phyloP scores from a whole-genome alignment of 306 rosid genomes.

The Castanospermum australe region DNA sequence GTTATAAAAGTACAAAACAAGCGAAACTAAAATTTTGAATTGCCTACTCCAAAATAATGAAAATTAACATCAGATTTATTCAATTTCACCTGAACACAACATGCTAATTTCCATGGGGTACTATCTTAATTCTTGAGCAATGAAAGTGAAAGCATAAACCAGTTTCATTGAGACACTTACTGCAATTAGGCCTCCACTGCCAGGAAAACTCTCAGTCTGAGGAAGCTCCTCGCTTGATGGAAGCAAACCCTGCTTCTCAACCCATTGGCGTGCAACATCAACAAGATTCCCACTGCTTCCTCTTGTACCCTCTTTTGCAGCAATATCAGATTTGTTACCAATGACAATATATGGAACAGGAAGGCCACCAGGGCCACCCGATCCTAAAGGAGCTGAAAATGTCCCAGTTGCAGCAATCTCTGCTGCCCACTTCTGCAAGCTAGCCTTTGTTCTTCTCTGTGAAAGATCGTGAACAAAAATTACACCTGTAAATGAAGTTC shows the following conservation, averaged over 20 bases:
- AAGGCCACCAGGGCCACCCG: conserved; percentile 76
- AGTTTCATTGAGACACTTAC: conserved; percentile 35
- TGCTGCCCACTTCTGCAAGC: conserved; percentile 76
- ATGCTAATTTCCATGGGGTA: background rate
- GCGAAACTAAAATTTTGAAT: background rate
- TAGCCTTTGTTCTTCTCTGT: conserved; percentile 70
- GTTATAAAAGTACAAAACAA: background rate
- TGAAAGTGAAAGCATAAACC: background rate
- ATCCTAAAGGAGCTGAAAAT: conserved; percentile 69
- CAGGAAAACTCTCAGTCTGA: conserved; percentile 67
- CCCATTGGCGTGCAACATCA: conserved; percentile 80
- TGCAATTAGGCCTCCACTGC: conserved; percentile 61
- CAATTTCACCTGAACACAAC: background rate
- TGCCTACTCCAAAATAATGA: background rate
- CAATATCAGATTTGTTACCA: conserved; percentile 73
- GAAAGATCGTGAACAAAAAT: conserved; percentile 85
- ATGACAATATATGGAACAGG: conserved; percentile 69
- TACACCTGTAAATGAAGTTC: conserved; percentile 53
- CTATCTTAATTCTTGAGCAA: background rate
- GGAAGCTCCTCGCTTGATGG: conserved; percentile 80
- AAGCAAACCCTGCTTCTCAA: conserved; percentile 79
- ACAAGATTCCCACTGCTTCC: conserved; percentile 82
- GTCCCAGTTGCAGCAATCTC: conserved; percentile 71
- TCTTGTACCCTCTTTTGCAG: conserved; percentile 62
- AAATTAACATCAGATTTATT: background rate